Base-by-base conservation (phyloP, 306 rosid genomes). In the Castanea sativa region DNA sequence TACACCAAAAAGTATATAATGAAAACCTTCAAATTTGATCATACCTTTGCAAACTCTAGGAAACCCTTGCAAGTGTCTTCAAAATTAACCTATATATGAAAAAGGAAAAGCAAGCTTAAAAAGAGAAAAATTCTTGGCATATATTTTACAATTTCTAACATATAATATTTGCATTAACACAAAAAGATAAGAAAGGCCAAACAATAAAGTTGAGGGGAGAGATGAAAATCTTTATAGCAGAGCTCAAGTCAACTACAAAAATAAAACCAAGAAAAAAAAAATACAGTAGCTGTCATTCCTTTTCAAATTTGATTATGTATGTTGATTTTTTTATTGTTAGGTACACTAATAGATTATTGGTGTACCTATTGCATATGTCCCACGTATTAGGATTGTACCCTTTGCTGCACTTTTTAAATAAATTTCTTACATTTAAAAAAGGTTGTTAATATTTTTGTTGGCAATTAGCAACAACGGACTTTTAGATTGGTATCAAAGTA, bases 41-140 rank as follows among this genome's bases (percentile, higher is more conserved):
- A 68, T 89, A 95, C 99, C 98, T 95, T 93, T 10, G 99, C 98
- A 85, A 95, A 96, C 80, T 95, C 99, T 25, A 95, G 91, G 84
- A 93, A 95, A 43, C 99, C 99, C 81, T 95, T 95, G 89, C 98
- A 91, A 55, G 98, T 93, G 76, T 95, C 98, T 92, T 93, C 99
- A 86, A 95, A 95, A 82, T 95, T 92, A 78, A 95, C 97, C 98
- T 95, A 89, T 55, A 78, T n/a, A 76, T 53, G 76, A 82, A 78
- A 77, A 32, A 82, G 73, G 32, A 81, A 57, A 16, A 59, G 75
- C 64, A 69, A 59, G 51, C 25, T 11, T 67, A 16, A 77, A 25
- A 69, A 43, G 68, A 67, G 41, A 76, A 77, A 72, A 77, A 53
- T 53, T 33, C 30, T 21, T 14, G 56, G 55, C 51, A n/a, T 73